Evolutionary conservation across 805 yeast genomes (phyloP).

Genomic region (Candida nonsorbophila): DNA sequence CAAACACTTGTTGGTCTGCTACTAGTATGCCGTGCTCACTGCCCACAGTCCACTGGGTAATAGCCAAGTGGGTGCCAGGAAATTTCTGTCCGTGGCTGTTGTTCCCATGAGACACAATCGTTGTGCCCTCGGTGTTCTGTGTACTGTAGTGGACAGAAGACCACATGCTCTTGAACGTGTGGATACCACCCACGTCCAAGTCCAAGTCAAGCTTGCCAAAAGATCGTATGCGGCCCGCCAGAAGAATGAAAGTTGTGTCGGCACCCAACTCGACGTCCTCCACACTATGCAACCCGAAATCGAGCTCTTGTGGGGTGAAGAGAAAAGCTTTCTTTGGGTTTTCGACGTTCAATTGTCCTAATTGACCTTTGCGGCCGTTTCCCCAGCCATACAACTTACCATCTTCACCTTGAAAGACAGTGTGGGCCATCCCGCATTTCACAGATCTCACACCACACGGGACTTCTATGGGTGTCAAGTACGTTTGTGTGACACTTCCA

Average conservation of each 20-base stretch:
- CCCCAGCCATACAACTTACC: constrained; percentile 65
- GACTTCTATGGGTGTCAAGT: constrained; percentile 3
- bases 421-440: constrained; percentile 42
- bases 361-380: constrained; percentile 56
- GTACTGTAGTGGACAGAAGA: constrained; percentile 66
- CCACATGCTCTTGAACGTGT: constrained; percentile 57
- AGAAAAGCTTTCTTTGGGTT: constrained; percentile 1
- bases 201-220: constrained; percentile 12
- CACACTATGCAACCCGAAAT: no score
- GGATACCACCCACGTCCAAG: constrained; percentile 3
- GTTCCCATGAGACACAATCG: constrained; percentile 59
- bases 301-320: no score
- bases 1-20: constrained; percentile 33
- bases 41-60: constrained; percentile 47
- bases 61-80: constrained; percentile 9
- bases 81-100: constrained; percentile 67
- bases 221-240: constrained; percentile 3
- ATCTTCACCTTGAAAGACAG: constrained; percentile 30
- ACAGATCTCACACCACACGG: constrained; percentile 5
- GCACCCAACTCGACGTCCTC: constrained; percentile 39
- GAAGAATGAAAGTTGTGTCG: constrained; percentile 6
- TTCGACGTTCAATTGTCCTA: no score
- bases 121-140: constrained; percentile 10
- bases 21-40: constrained; percentile 79
- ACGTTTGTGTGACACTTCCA: constrained; percentile 14